phyloP scores from a whole-genome alignment of 2,329 filamentous ascomycete species.

The Botrytis fragariae region DNA sequence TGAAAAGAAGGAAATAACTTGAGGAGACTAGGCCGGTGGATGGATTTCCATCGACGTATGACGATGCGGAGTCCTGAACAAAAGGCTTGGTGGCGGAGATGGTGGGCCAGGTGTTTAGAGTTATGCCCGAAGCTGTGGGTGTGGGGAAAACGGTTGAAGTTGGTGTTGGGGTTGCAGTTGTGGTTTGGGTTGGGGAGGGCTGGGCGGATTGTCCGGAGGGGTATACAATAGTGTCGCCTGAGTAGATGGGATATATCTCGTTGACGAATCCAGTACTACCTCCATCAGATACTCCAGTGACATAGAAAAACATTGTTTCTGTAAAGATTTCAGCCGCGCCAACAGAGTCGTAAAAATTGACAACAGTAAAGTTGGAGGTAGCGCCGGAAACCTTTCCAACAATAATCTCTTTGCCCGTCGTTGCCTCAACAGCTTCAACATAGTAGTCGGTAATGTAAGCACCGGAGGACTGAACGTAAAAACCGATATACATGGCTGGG shows the following conservation, averaged over 20 bases:
- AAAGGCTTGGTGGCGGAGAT: not conserved
- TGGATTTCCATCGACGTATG: constrained; percentile 3
- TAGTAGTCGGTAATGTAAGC: constrained; percentile 12
- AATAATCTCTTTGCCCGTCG: not conserved
- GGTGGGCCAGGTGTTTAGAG: not conserved
- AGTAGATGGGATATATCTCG: constrained; percentile 10
- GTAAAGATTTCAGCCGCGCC: not conserved
- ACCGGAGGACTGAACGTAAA: constrained; percentile 9
- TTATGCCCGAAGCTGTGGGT: not conserved
- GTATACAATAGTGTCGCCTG: constrained; percentile 1
- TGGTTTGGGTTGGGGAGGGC: not conserved
- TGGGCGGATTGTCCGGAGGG: not conserved
- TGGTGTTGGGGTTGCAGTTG: not conserved
- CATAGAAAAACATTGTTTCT: not conserved
- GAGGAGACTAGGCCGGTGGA: not conserved
- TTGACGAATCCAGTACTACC: not conserved
- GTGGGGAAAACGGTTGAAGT: not conserved
- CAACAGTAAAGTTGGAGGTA: constrained; percentile 6
- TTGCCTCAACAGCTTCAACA: constrained; percentile 1
- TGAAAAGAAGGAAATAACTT: not conserved
- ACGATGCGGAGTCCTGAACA: not conserved
- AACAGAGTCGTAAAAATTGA: not conserved
- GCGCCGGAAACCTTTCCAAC: constrained; percentile 3
- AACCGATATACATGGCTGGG: not conserved
- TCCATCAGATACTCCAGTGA: constrained; percentile 1